Evolutionary conservation across 1,284 basidiomycete species (phyloP).

Genomic region (Fomitiporia mediterranea): DNA sequence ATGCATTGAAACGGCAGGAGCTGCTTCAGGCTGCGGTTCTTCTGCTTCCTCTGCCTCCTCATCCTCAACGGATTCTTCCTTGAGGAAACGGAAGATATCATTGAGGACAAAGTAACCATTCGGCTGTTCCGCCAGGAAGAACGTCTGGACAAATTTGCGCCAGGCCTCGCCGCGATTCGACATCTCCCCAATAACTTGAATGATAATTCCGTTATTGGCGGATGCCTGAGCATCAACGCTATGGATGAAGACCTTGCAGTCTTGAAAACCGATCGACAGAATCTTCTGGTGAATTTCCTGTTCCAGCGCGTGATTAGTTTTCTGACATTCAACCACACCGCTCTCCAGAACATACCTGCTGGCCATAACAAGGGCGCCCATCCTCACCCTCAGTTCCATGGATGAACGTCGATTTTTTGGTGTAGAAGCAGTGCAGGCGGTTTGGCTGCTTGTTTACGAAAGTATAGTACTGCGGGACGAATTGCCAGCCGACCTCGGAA

Average conservation of each 20-base stretch:
- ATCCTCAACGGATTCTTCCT: conserved; percentile 85
- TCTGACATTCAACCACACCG: neutral
- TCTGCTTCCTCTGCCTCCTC: conserved; percentile 27
- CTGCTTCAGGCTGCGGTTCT: conserved; percentile 23
- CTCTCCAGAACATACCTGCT: conserved; percentile 60
- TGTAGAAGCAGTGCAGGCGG: conserved; percentile 99
- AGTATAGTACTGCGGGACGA: conserved; percentile 95
- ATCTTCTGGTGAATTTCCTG: conserved; percentile 99
- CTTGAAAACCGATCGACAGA: conserved; percentile 86
- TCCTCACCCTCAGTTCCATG: conserved; percentile 97
- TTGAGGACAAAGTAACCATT: conserved; percentile 99
- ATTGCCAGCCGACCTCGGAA: conserved; percentile 94
- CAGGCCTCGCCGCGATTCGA: conserved; percentile 87
- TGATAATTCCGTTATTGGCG: conserved; percentile 90
- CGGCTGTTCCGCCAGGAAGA: conserved; percentile 99
- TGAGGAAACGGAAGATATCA: conserved; percentile 99
- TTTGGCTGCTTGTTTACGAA: conserved; percentile 97
- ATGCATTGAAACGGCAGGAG: conserved; percentile 34
- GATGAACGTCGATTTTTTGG: conserved; percentile 94
- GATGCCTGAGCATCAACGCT: conserved; percentile 93
- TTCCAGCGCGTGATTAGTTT: neutral
- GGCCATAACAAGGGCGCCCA: conserved; percentile 80
- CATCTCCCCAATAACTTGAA: conserved; percentile 99
- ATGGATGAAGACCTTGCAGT: conserved; percentile 98
- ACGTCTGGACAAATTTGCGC: conserved; percentile 99